Conservation (phyloP, 805 yeast species). For the Candida piceae region DNA sequence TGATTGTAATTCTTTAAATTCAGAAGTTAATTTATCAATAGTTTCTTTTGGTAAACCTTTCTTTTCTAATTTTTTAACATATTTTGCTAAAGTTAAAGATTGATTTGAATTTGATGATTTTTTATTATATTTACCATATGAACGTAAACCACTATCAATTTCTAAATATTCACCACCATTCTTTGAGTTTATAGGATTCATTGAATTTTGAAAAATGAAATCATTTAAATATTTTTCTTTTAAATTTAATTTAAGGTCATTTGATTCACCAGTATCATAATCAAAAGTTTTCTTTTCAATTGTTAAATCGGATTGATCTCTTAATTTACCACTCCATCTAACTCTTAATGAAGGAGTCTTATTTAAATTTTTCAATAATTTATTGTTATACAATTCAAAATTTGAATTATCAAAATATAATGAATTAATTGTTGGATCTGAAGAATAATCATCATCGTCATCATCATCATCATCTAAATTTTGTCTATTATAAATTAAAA, state of each 20-base stretch:
- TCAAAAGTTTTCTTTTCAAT: slow-evolving; percentile 77
- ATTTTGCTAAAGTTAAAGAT: slow-evolving; percentile 37
- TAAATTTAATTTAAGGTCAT: slow-evolving; percentile 60
- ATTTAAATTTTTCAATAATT: slow-evolving; percentile 58
- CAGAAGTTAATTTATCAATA: slow-evolving; percentile 46
- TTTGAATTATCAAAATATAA: slow-evolving; percentile 80
- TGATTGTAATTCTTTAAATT: slow-evolving; percentile 55
- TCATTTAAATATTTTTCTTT: slow-evolving; percentile 80
- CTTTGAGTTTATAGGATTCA: too few relatives aligned
- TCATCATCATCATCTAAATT: slow-evolving; percentile 29
- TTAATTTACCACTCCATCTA: slow-evolving; percentile 85
- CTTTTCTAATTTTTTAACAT: slow-evolving; percentile 56
- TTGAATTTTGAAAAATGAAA: slow-evolving; percentile 44
- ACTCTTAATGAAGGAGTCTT: slow-evolving; percentile 73
- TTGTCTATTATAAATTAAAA: slow-evolving; percentile 63
- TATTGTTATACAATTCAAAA: slow-evolving; percentile 82
- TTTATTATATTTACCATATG: slow-evolving; percentile 4
- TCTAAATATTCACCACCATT: neutral
- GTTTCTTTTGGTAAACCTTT: slow-evolving; percentile 51
- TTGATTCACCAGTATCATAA: slow-evolving; percentile 37
- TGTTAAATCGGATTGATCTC: slow-evolving; percentile 70
- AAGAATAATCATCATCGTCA: slow-evolving; percentile 44
- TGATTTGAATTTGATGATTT: slow-evolving; percentile 3
- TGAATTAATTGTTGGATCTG: slow-evolving; percentile 82
- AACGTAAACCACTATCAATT: slow-evolving; percentile 33